These are phyloP conservation scores for Priceomyces medius DNA, from an alignment of 805 yeast genomes.

Conservation along the genomic window DNA sequence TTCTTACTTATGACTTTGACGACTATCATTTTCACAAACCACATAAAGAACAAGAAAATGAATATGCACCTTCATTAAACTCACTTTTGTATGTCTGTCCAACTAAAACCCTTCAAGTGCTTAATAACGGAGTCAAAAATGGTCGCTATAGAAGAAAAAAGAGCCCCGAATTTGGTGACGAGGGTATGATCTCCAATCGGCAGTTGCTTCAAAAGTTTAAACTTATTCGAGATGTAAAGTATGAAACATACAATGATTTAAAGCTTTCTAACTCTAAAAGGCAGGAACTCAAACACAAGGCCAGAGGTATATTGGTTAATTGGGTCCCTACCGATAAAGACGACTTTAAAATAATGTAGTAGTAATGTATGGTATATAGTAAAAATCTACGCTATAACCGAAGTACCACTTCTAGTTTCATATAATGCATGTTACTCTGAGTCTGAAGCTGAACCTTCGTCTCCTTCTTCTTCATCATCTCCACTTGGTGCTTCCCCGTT, in stretches of 20 bases:
- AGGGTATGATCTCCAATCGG: constrained; percentile 36
- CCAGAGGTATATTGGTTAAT: constrained; percentile 33
- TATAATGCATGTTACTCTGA: constrained; percentile 18
- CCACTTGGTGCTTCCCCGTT: constrained; percentile 28
- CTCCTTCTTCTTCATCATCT: constrained; percentile 34
- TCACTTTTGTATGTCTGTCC: constrained; percentile 28
- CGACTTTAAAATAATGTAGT: constrained; percentile 27
- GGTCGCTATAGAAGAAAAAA: constrained; percentile 51
- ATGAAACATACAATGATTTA: constrained; percentile 26
- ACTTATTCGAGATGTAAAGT: background rate
- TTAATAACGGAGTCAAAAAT: constrained; percentile 60
- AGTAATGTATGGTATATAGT: background rate
- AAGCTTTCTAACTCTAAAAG: constrained; percentile 30
- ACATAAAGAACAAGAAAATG: constrained; percentile 1
- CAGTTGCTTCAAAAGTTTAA: constrained; percentile 15
- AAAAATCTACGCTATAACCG: background rate
- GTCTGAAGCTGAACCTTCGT: constrained; percentile 28
- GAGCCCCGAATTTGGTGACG: constrained; percentile 45
- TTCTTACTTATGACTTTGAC: constrained; percentile 21
- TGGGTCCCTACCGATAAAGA: constrained; percentile 51
- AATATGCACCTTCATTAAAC: constrained; percentile 27
- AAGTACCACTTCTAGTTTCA: background rate
- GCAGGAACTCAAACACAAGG: constrained; percentile 23
- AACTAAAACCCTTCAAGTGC: constrained; percentile 29
- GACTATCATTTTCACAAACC: constrained; percentile 27